Conservation (phyloP, 2,329 filamentous ascomycete species). For the Fusarium longipes region DNA sequence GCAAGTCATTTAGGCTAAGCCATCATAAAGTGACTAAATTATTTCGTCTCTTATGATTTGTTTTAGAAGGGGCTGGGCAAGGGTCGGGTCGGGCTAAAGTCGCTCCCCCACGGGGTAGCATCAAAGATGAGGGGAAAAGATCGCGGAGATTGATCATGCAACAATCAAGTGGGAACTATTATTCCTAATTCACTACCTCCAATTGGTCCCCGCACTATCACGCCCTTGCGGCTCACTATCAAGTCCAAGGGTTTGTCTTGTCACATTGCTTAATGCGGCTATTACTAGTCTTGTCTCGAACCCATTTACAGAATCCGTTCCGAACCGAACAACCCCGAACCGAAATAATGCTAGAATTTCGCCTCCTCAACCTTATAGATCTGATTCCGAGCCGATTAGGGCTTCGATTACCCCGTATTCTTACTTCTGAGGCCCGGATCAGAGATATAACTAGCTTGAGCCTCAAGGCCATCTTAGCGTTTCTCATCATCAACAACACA, state of each 20-base stretch:
- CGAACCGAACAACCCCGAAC: constrained; percentile 20
- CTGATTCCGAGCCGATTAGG: constrained; percentile 12
- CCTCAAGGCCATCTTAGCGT: constrained; percentile 26
- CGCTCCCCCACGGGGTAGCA: constrained; percentile 23
- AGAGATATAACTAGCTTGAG: constrained; percentile 35
- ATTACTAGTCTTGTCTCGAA: constrained; percentile 3
- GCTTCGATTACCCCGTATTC: constrained; percentile 2
- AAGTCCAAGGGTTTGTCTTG: not conserved
- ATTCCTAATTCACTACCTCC: not conserved
- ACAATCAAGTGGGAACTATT: not conserved
- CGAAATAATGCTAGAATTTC: not conserved
- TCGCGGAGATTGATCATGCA: constrained; percentile 21
- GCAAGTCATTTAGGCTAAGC: rapidly evolving
- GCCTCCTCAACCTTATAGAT: not conserved
- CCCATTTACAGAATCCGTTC: not conserved
- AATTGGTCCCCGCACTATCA: not conserved
- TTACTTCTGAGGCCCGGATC: not conserved
- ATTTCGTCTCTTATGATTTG: not conserved
- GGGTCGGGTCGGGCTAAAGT: constrained; percentile 13
- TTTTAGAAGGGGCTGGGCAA: not conserved
- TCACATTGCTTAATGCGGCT: not conserved
- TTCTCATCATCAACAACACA: constrained; percentile 25
- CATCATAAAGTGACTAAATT: not conserved
- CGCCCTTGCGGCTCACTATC: not conserved
- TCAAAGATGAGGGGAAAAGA: constrained; percentile 16